Conservation (phyloP, 2,329 filamentous ascomycete genomes). For the Amesomyces nigricolor region DNA sequence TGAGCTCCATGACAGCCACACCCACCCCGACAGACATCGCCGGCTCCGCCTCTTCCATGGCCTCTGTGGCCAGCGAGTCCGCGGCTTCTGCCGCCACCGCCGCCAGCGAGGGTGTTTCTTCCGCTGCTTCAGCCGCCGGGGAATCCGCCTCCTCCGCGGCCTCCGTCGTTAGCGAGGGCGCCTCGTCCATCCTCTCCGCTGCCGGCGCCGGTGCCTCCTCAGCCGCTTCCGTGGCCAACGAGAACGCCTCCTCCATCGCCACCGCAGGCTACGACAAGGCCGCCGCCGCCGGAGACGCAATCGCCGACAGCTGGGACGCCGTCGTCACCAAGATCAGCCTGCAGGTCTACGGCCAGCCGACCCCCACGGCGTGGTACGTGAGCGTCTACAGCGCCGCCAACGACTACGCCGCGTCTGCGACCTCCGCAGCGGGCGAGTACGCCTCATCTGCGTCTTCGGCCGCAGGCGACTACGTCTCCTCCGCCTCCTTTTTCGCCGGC, state of each 20-base stretch:
- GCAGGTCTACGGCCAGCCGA: slow-evolving; percentile 64
- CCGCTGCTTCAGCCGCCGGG: slow-evolving; percentile 40
- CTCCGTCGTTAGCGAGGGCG: slow-evolving; percentile 36
- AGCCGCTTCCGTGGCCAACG: slow-evolving; percentile 20
- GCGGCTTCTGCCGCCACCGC: slow-evolving; percentile 41
- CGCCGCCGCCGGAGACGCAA: slow-evolving; percentile 19
- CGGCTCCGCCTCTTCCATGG: slow-evolving; percentile 41
- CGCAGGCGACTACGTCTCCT: slow-evolving; percentile 48
- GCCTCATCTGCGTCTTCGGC: slow-evolving; percentile 35
- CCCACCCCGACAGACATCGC: slow-evolving; percentile 53
- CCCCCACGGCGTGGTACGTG: slow-evolving; percentile 52
- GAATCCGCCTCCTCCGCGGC: slow-evolving; percentile 44
- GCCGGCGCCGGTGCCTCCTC: slow-evolving; percentile 21
- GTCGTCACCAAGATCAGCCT: slow-evolving; percentile 60
- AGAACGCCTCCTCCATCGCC: slow-evolving; percentile 28
- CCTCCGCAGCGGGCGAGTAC: slow-evolving; percentile 36
- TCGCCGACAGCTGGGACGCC: slow-evolving; percentile 55
- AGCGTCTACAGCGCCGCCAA: slow-evolving; percentile 43
- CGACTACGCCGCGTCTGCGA: slow-evolving; percentile 55
- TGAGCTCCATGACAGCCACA: slow-evolving; percentile 54
- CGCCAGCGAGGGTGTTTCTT: slow-evolving; percentile 43
- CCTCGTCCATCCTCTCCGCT: too few relatives aligned
- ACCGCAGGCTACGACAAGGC: slow-evolving; percentile 21
- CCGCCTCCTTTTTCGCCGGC: slow-evolving; percentile 46
- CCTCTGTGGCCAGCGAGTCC: slow-evolving; percentile 44